A percentile compares a stretch with the other conserved stretches of the same genome.
phyloP scores from a whole-genome alignment of 345 rosid species.

The Eucalyptus pauciflora region DNA sequence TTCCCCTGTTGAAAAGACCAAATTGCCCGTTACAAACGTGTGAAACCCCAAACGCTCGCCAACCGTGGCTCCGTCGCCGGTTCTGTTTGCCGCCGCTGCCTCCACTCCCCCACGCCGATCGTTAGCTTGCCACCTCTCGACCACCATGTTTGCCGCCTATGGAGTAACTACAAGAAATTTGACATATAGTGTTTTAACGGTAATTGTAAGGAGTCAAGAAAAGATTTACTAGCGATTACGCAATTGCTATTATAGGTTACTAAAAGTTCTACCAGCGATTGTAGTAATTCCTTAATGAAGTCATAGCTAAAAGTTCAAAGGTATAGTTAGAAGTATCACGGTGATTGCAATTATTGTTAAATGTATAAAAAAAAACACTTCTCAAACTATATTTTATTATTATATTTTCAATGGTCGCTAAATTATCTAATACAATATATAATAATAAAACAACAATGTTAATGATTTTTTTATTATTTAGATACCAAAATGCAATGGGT shows the following conservation, averaged over 20 bases:
- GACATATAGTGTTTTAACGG: fast-evolving
- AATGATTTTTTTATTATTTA: background rate
- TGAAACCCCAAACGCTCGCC: background rate
- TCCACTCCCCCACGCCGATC: background rate
- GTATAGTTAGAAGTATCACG: background rate
- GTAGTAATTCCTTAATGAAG: background rate
- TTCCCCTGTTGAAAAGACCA: background rate
- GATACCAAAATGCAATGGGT: background rate
- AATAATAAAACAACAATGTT: background rate
- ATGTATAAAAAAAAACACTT: background rate
- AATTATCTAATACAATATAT: background rate
- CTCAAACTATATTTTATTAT: background rate
- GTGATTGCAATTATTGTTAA: background rate
- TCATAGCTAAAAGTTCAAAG: background rate
- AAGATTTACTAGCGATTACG: background rate
- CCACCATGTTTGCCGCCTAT: background rate
- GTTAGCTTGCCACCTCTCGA: fast-evolving
- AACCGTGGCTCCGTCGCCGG: background rate
- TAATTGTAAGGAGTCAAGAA: fast-evolving
- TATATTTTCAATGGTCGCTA: background rate
- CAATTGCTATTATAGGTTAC: fast-evolving
- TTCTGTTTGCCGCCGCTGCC: background rate
- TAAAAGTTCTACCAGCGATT: background rate
- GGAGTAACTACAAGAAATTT: background rate
- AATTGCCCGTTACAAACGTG: background rate